Conservation (phyloP, 2,329 filamentous ascomycete genomes). For the Fusarium subtropicale region DNA sequence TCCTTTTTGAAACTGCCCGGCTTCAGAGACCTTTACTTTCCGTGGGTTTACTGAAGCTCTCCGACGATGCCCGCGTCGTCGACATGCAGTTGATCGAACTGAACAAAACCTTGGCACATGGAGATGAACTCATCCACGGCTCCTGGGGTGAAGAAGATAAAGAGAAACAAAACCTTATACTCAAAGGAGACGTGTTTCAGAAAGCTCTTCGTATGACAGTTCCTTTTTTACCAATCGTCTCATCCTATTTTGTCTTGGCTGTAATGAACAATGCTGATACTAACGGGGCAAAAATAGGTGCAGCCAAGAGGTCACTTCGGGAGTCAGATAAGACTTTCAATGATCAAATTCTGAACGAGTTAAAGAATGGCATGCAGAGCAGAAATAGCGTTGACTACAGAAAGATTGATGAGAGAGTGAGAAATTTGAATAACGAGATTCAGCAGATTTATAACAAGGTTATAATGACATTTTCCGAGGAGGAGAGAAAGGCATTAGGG, state of each 20-base stretch:
- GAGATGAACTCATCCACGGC: not conserved
- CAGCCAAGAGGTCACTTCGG: not conserved
- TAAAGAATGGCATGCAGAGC: not conserved
- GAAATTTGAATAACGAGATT: not conserved
- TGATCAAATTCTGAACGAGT: not conserved
- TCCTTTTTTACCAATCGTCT: not conserved
- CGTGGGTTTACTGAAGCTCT: not conserved
- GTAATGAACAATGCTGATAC: not conserved
- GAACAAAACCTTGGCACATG: not conserved
- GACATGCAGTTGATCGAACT: not conserved
- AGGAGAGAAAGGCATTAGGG: not conserved
- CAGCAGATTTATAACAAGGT: not conserved
- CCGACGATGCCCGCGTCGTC: not conserved
- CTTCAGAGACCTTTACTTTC: not conserved
- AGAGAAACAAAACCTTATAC: not conserved
- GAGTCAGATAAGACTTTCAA: not conserved
- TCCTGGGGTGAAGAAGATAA: accelerated
- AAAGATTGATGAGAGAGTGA: not conserved
- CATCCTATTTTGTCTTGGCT: not conserved
- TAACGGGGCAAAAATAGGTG: not conserved
- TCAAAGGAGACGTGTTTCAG: not conserved
- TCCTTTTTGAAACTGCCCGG: not conserved
- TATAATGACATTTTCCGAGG: not conserved
- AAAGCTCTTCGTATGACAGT: not conserved
- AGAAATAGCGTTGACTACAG: not conserved